phyloP scores from a whole-genome alignment of 352 stramenopile genomes.

The Phytophthora quininea region DNA sequence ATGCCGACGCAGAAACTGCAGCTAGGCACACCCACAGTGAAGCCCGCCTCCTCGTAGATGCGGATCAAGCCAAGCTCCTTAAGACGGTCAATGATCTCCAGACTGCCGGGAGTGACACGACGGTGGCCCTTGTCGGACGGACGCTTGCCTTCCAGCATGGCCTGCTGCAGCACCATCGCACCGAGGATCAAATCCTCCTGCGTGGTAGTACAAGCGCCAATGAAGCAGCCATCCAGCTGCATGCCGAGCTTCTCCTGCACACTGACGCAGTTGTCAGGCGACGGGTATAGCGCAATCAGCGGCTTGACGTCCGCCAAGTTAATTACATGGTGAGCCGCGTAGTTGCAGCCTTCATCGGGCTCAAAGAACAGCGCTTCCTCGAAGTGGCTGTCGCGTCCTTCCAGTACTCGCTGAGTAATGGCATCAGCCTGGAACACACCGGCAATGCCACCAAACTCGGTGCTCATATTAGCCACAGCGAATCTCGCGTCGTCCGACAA shows the following conservation, averaged over 20 bases:
- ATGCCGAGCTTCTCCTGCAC: conserved; percentile 76
- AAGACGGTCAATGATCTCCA: conserved; percentile 74
- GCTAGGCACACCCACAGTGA: conserved; percentile 74
- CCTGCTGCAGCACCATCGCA: conserved; percentile 75
- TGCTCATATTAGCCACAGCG: conserved; percentile 85
- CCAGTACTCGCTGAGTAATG: conserved; percentile 71
- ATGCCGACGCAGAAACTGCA: conserved; percentile 88
- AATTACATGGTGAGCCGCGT: conserved; percentile 81
- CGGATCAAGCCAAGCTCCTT: conserved; percentile 68
- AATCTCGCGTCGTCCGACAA: conserved; percentile 84
- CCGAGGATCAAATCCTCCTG: conserved; percentile 84
- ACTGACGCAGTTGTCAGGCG: conserved; percentile 80
- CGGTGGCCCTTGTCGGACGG: conserved; percentile 55
- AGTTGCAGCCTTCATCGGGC: conserved; percentile 66
- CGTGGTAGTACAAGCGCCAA: conserved; percentile 81
- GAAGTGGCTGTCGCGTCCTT: conserved; percentile 57
- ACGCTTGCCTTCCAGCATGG: conserved; percentile 69
- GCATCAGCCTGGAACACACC: conserved; percentile 79
- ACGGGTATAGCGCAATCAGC: conserved; percentile 77
- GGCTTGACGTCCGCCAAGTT: conserved; percentile 62
- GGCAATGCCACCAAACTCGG: conserved; percentile 82
- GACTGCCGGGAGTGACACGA: conserved; percentile 75
- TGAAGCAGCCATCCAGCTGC: conserved; percentile 84
- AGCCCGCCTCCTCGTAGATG: conserved; percentile 83
- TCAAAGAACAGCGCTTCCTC: conserved; percentile 80